These are phyloP conservation scores for Eimeria nieschulzi DNA, from an alignment of 169 alveolate species.

Conservation along the genomic window DNA sequence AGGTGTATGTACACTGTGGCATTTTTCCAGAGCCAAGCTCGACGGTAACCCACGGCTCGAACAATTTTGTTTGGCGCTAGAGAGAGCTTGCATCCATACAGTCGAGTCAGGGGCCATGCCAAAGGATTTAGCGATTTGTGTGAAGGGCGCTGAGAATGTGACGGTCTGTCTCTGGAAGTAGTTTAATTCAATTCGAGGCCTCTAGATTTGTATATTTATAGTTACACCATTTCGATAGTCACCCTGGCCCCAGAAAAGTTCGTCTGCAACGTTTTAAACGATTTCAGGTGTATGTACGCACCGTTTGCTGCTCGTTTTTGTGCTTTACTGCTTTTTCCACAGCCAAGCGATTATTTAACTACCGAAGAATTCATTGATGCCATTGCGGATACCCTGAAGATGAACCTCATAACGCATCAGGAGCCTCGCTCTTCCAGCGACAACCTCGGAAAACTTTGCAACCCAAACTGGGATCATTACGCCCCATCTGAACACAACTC, in stretches of 20 bases:
- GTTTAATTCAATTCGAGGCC: too few relatives aligned
- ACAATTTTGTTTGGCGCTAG: slow-evolving; percentile 89
- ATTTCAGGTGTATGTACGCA: too few relatives aligned
- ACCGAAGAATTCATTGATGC: slow-evolving; percentile 78
- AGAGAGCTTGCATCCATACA: slow-evolving; percentile 89
- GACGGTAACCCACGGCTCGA: slow-evolving; percentile 89
- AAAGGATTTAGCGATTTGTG: slow-evolving; percentile 93
- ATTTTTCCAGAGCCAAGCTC: slow-evolving; percentile 85
- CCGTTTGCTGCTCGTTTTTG: too few relatives aligned
- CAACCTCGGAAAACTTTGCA: slow-evolving; percentile 69
- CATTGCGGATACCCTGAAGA: slow-evolving; percentile 77
- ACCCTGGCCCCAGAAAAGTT: too few relatives aligned
- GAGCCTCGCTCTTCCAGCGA: slow-evolving; percentile 61
- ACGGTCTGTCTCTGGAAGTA: slow-evolving; percentile 19
- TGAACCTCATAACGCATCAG: slow-evolving; percentile 73
- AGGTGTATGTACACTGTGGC: not conserved
- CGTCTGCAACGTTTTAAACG: too few relatives aligned
- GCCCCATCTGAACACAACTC: slow-evolving; percentile 83
- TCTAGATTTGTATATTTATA: too few relatives aligned
- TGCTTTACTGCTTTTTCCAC: not conserved
- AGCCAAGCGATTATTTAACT: slow-evolving; percentile 70
- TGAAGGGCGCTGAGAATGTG: slow-evolving; percentile 68
- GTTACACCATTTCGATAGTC: too few relatives aligned
- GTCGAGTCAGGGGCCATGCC: slow-evolving; percentile 94
- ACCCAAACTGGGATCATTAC: slow-evolving; percentile 81